Evolutionary conservation across 2,329 filamentous ascomycete genomes (phyloP).

Genomic region (Aspergillus viridinutans): DNA sequence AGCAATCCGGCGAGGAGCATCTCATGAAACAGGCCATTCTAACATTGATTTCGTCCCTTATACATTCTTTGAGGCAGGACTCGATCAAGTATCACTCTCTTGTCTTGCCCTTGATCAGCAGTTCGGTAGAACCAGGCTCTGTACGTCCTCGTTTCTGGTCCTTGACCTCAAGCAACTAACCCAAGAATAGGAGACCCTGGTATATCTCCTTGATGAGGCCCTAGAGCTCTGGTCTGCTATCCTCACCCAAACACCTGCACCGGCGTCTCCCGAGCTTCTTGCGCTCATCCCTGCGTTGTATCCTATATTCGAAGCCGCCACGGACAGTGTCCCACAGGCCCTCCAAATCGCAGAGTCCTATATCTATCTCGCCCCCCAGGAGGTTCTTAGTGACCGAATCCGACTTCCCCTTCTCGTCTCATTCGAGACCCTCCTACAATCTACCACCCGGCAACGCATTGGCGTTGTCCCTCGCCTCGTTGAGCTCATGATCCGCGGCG

Average conservation of each 20-base stretch:
- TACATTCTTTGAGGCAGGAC: conserved; percentile 76
- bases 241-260: conserved; percentile 60
- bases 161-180: not conserved
- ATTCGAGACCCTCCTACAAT: conserved; percentile 37
- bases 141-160: conserved; percentile 33
- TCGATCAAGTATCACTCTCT: conserved; percentile 74
- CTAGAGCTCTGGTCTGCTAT: conserved; percentile 84
- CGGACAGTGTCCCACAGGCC: conserved; percentile 58
- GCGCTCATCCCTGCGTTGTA: conserved; percentile 60
- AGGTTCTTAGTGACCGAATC: conserved; percentile 39
- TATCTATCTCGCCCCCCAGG: conserved; percentile 57
- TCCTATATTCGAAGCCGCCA: conserved; percentile 63
- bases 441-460: conserved; percentile 36
- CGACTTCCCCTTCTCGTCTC: conserved; percentile 35
- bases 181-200: conserved; percentile 52
- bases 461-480: conserved; percentile 47
- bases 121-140: conserved; percentile 72
- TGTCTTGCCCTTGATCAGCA: conserved; percentile 76
- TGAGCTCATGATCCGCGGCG: conserved; percentile 62
- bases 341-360: conserved; percentile 67
- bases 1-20: conserved; percentile 77
- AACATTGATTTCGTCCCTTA: conserved; percentile 75
- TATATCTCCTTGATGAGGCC: conserved; percentile 87
- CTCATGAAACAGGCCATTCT: conserved; percentile 93
- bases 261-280: conserved; percentile 58